A percentile compares a stretch with the other conserved stretches of the same genome.
Evolutionary conservation across 805 yeast species (phyloP).

Genomic region (Wickerhamiella nectarea): DNA sequence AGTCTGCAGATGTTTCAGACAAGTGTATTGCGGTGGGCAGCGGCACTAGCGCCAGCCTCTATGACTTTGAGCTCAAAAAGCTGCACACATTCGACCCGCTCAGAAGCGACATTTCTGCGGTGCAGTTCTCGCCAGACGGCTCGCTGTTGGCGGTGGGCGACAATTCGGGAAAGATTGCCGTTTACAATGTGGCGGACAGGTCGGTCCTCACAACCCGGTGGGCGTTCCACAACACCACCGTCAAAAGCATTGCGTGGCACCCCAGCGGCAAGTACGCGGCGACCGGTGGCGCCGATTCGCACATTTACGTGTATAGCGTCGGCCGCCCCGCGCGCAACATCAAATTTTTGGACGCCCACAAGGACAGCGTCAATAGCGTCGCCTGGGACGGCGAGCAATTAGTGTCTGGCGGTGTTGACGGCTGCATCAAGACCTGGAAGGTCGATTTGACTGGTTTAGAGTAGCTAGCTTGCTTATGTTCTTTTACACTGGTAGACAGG

Average conservation of each 20-base stretch:
- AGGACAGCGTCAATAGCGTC: constrained; percentile 69
- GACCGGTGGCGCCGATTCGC: constrained; percentile 75
- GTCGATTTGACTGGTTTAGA: constrained; percentile 4
- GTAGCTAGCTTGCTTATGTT: not conserved
- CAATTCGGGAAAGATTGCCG: constrained; percentile 67
- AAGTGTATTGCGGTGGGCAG: constrained; percentile 39
- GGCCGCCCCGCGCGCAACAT: constrained; percentile 63
- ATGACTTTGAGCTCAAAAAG: constrained; percentile 25
- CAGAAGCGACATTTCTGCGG: constrained; percentile 48
- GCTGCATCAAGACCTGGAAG: constrained; percentile 63
- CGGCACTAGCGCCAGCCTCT: constrained; percentile 33
- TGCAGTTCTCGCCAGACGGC: constrained; percentile 60
- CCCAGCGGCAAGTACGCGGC: constrained; percentile 56
- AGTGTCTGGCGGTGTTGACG: constrained; percentile 69
- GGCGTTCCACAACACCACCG: constrained; percentile 85
- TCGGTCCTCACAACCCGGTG: constrained; percentile 66
- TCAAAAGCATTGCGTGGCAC: constrained; percentile 69
- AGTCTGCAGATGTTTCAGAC: constrained; percentile 33
- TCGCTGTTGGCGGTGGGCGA: constrained; percentile 73
- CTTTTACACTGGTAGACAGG: constrained; percentile 5
- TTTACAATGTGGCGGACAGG: constrained; percentile 44
- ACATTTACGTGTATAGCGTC: constrained; percentile 66
- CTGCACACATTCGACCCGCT: constrained; percentile 32
- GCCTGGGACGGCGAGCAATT: constrained; percentile 48
- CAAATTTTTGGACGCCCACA: constrained; percentile 68